Conservation (phyloP, 2,329 filamentous ascomycete genomes). For the Pestalotiopsis sp. region DNA sequence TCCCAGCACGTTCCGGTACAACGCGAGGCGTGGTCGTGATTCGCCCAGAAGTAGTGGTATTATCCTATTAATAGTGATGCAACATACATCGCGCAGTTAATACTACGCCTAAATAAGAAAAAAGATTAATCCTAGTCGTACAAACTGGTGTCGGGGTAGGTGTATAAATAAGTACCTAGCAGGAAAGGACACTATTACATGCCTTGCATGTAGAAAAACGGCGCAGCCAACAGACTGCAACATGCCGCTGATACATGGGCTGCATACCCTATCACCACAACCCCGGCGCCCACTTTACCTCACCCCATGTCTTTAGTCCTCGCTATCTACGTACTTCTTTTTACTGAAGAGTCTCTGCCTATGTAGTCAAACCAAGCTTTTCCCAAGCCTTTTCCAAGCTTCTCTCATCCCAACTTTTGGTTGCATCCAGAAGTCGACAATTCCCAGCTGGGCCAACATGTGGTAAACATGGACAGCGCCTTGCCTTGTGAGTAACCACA, state of each 20-base stretch:
- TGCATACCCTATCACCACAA: background rate
- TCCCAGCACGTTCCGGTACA: background rate
- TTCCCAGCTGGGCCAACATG: background rate
- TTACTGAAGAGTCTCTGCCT: background rate
- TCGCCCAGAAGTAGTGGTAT: no score
- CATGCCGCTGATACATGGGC: background rate
- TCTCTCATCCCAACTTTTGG: background rate
- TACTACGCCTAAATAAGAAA: no score
- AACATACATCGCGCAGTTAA: no score
- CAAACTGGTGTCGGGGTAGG: no score
- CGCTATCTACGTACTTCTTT: background rate
- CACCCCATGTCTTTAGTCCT: no score
- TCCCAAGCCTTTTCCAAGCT: background rate
- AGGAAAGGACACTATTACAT: no score
- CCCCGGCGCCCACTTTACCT: background rate
- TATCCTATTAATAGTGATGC: no score
- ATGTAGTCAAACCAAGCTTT: no score
- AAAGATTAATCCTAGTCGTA: no score
- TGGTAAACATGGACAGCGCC: background rate
- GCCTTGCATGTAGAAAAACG: background rate
- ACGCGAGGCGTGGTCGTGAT: background rate
- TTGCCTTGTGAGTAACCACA: conserved; percentile 1
- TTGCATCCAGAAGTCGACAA: background rate
- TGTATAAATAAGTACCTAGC: no score
- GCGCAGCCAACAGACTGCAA: background rate